Conservation (phyloP, 352 stramenopile species). For the Pythium guiyangense region DNA sequence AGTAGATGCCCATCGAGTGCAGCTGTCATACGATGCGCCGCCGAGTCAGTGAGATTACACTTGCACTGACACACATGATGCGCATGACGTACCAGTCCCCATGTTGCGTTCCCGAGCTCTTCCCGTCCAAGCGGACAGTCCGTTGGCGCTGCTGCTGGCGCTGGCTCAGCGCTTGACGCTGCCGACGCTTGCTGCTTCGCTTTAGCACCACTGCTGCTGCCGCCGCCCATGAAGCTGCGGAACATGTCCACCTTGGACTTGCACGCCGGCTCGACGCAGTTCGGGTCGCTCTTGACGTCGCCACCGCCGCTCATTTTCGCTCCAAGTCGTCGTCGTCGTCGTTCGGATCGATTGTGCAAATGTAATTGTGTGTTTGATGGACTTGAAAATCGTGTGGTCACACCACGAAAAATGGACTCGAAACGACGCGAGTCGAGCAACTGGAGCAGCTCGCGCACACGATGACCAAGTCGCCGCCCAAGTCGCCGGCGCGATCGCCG, state of each 20-base stretch:
- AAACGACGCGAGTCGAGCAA: not conserved
- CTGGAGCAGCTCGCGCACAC: constrained; percentile 1
- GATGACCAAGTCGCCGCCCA: constrained; percentile 29
- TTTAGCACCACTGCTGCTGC: constrained; percentile 18
- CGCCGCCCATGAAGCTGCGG: constrained; percentile 60
- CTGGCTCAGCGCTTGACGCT: constrained; percentile 5
- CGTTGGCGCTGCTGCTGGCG: constrained; percentile 11
- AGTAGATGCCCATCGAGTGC: constrained; percentile 95
- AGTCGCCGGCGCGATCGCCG: constrained; percentile 41
- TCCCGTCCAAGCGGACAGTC: constrained; percentile 84
- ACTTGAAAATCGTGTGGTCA: not conserved
- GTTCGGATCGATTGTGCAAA: no score
- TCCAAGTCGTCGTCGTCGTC: no score
- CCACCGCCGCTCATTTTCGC: constrained; percentile 18
- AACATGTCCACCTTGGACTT: constrained; percentile 86
- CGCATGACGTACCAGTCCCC: constrained; percentile 75
- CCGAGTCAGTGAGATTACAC: not conserved
- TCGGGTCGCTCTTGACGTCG: constrained; percentile 58
- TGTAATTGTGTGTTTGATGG: no score
- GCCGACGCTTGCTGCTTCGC: not conserved
- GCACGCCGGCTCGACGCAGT: constrained; percentile 83
- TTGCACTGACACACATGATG: not conserved
- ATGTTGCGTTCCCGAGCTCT: constrained; percentile 84
- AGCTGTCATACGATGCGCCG: constrained; percentile 33
- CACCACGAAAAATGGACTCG: no score